Evolutionary conservation across 192 early-diverging fungal genomes (phyloP).

Genomic region (Linnemannia schmuckeri): DNA sequence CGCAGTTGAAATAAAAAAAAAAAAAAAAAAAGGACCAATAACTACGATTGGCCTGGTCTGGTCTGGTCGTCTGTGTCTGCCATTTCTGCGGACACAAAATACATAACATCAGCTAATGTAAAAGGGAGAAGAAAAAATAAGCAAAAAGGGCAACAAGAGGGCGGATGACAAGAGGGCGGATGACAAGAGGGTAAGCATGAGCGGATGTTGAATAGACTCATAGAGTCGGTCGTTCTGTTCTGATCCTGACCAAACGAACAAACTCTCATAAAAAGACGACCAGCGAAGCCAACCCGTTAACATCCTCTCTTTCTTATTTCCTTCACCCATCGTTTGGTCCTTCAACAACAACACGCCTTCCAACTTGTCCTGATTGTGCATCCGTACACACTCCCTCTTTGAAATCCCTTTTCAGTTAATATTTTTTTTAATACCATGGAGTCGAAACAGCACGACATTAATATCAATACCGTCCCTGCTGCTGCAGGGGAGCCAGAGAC

Average conservation of each 20-base stretch:
- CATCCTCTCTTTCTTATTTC: neutral
- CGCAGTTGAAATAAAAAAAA: conserved; percentile 1
- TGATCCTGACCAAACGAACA: neutral
- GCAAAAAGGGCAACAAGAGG: neutral
- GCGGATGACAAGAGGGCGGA: too few species aligned
- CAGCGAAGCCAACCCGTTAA: neutral
- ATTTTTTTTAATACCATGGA: neutral
- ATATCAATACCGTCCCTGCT: neutral
- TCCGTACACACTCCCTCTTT: neutral
- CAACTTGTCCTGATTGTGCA: neutral
- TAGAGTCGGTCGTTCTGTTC: neutral
- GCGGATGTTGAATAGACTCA: neutral
- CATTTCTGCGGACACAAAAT: neutral
- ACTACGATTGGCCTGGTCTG: too few species aligned
- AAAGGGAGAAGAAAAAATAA: neutral
- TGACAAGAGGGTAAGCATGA: too few species aligned
- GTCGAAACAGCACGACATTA: neutral
- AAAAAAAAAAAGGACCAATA: neutral
- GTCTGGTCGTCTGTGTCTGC: neutral
- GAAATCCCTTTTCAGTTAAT: neutral
- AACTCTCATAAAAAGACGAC: neutral
- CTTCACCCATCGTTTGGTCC: neutral
- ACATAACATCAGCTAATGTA: neutral
- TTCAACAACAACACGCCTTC: neutral
- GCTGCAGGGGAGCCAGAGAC: neutral